Evolutionary conservation across 495 filamentous ascomycete genomes (phyloP).

Genomic region (Aspergillus carlsbadensis): DNA sequence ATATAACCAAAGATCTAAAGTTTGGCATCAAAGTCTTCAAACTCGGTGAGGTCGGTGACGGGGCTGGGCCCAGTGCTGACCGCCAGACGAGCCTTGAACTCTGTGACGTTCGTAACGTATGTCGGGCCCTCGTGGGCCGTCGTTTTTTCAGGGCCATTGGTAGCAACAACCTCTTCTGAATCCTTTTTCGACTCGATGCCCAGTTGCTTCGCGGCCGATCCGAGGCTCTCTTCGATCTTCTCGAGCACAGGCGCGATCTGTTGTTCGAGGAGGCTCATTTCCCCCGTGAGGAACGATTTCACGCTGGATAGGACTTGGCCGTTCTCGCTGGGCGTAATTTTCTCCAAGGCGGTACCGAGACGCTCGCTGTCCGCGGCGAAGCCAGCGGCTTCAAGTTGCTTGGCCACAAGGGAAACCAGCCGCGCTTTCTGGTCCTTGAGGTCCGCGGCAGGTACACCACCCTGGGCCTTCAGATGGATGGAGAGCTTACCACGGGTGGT

Average conservation of each 20-base stretch:
- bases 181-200: conserved; percentile 24
- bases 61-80: conserved; percentile 69
- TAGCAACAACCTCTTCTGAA: conserved; percentile 21
- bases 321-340: conserved; percentile 41
- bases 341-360: conserved; percentile 43
- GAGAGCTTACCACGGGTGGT: conserved; percentile 73
- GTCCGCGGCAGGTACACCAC: conserved; percentile 34
- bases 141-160: conserved; percentile 31
- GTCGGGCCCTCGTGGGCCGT: conserved; percentile 30
- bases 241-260: conserved; percentile 43
- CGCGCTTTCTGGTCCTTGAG: conserved; percentile 54
- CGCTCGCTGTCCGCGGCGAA: conserved; percentile 44
- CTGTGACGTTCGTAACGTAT: conserved; percentile 69
- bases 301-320: conserved; percentile 44
- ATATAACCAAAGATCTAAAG: conserved; percentile 44
- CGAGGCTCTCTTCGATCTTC: conserved; percentile 45
- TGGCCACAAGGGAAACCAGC: conserved; percentile 46
- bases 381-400: conserved; percentile 53
- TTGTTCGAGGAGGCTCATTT: conserved; percentile 41
- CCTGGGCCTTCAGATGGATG: conserved; percentile 78
- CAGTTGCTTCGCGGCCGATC: conserved; percentile 40
- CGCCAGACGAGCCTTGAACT: conserved; percentile 70
- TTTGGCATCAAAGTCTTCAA: conserved; percentile 78
- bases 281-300: conserved; percentile 49
- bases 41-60: conserved; percentile 73